A percentile compares a stretch with the other conserved stretches of the same genome.
These are phyloP conservation scores for Lodderomyces margitis DNA, from an alignment of 1,139 yeast species.

Conservation along the genomic window DNA sequence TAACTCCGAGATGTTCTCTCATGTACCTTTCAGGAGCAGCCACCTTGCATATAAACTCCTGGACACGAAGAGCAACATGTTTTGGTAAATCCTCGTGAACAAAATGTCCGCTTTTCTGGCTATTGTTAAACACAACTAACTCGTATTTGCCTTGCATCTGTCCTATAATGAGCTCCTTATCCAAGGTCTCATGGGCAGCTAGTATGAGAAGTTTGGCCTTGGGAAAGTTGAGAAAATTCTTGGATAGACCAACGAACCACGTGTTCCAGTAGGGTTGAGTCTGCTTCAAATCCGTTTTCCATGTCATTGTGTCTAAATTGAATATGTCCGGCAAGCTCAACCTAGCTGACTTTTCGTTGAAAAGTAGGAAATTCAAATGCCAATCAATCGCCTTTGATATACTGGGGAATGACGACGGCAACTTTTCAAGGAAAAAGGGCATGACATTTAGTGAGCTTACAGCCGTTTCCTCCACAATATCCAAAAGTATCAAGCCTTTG, in stretches of 20 bases:
- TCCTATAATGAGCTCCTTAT: constrained; percentile 81
- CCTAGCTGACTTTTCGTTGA: constrained; percentile 61
- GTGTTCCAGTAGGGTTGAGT: constrained; percentile 73
- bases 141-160: constrained; percentile 98
- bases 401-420: constrained; percentile 60
- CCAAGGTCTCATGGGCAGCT: constrained; percentile 91
- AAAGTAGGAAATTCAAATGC: constrained; percentile 63
- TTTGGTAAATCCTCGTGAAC: constrained; percentile 85
- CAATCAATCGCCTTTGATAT: constrained; percentile 71
- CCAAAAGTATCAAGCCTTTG: constrained; percentile 73
- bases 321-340: constrained; percentile 74
- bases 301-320: constrained; percentile 25
- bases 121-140: constrained; percentile 67
- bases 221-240: constrained; percentile 47
- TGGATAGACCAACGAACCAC: constrained; percentile 80
- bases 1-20: constrained; percentile 39
- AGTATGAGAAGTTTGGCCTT: constrained; percentile 71
- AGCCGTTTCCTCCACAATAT: constrained; percentile 94
- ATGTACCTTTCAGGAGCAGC: constrained; percentile 37
- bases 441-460: constrained; percentile 64
- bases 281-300: constrained; percentile 62
- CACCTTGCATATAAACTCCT: constrained; percentile 49
- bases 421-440: constrained; percentile 56
- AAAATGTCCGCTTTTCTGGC: constrained; percentile 76
- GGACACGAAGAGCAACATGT: constrained; percentile 57